These are phyloP conservation scores for Neoboletus brunneissimus DNA, from an alignment of 768 basidiomycete genomes.

Conservation along the genomic window DNA sequence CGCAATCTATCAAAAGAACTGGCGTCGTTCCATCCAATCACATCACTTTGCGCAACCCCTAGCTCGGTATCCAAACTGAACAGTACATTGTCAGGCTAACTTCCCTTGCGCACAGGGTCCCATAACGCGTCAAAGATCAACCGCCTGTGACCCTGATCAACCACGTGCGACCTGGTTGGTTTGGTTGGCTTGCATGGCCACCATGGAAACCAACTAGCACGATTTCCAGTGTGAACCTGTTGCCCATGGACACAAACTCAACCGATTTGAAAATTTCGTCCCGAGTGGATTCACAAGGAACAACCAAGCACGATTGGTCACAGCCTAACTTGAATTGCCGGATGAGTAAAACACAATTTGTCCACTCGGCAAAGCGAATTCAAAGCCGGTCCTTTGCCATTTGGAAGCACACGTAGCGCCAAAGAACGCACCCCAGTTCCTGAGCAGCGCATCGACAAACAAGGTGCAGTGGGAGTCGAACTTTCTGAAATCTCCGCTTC, in stretches of 20 bases:
- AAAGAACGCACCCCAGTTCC: constrained; percentile 30
- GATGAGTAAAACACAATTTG: constrained; percentile 2
- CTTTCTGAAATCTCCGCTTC: constrained; percentile 10
- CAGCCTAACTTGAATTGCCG: constrained; percentile 1
- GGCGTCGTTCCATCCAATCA: constrained; percentile 5
- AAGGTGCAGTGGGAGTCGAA: constrained; percentile 10
- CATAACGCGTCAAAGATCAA: not conserved
- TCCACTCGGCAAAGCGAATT: constrained; percentile 2
- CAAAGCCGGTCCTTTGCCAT: not conserved
- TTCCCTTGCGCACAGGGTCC: not conserved
- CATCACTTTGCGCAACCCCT: not conserved
- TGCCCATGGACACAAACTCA: not conserved
- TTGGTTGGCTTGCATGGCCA: not conserved
- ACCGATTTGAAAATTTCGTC: not conserved
- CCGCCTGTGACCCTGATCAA: not conserved
- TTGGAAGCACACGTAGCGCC: constrained; percentile 6
- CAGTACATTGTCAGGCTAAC: constrained; percentile 2
- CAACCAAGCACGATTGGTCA: constrained; percentile 3
- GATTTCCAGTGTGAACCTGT: not conserved
- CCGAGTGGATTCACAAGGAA: not conserved
- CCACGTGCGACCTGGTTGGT: not conserved
- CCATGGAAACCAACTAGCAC: constrained; percentile 19
- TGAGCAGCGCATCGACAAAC: constrained; percentile 18
- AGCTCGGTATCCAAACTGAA: not conserved
- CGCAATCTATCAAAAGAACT: not conserved